Evolutionary conservation across 164 flowering plant species (phyloP), one percentile per base, ranked within the genome.

Genomic region (Pachysandra terminalis): DNA sequence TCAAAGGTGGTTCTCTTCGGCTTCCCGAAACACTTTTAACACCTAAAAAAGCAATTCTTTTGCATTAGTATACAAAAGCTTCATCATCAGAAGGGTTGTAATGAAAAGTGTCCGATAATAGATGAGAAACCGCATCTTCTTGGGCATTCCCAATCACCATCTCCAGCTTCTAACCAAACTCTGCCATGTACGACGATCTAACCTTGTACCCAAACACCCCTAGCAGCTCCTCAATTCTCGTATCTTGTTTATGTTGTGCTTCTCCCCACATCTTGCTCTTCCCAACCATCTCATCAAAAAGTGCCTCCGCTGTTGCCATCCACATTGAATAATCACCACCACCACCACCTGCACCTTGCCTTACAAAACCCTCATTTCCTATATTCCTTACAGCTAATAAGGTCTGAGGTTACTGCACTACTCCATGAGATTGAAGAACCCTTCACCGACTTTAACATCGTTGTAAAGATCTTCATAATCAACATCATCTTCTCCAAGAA

Each of bases 381-480:
- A 63, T 69, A 74, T 65, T 74, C 14, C 69, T 74, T 7, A 37
- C 67, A 56, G 67, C 71, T 17, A 64, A n/a, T n/a, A n/a, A 71
- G 9, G 56, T 64, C 17, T 61, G 73, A 32, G 67, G 75, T 14
- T 75, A 82, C 59, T 75, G 85, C 56, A 45, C 72, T 6, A 72
- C 58, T 23, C 68, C 79, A 59, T 70, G 82, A 65, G 51, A 63
- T 2, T 73, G 78, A 59, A 71, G 67, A 93, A 89, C 21, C 89
- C 87, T 70, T 93, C 95, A 0, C 96, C 93, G n/a, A 90, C 90
- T 60, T 90, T 93, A 61, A 90, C 96, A 69, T 93, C 96, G 35
- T 90, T 93, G 73, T 90, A 93, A 16, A 93, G 88, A 79, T 93
- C 98, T 59, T 90, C 96, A 63, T 86, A 93, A 55, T 90, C 96